A percentile compares a stretch with the other conserved stretches of the same genome.
Conservation (phyloP, 2,329 filamentous ascomycete genomes). For the Cercospora sp. region DNA sequence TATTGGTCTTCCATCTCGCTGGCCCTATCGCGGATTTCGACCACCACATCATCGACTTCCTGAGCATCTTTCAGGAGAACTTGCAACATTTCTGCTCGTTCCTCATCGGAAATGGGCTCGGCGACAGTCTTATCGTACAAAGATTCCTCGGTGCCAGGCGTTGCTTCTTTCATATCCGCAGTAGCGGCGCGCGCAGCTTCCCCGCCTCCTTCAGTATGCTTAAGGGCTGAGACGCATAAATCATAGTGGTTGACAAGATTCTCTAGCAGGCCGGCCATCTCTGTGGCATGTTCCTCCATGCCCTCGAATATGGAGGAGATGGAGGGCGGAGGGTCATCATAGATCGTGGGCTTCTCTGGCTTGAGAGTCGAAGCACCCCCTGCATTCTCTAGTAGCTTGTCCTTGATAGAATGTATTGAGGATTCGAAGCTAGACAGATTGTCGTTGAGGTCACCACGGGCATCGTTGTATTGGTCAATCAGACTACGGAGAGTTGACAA, state of each 20-base stretch:
- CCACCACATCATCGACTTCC: constrained; percentile 63
- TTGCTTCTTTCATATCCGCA: constrained; percentile 35
- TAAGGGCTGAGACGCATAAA: constrained; percentile 85
- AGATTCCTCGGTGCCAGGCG: constrained; percentile 55
- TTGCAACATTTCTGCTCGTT: constrained; percentile 78
- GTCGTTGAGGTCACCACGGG: constrained; percentile 59
- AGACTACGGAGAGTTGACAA: constrained; percentile 67
- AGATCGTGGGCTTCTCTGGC: constrained; percentile 37
- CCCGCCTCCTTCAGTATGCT: constrained; percentile 71
- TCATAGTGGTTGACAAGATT: constrained; percentile 88
- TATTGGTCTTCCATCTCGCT: constrained; percentile 74
- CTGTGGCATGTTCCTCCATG: constrained; percentile 72
- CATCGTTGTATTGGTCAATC: constrained; percentile 69
- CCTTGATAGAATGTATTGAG: constrained; percentile 48
- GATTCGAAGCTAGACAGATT: constrained; percentile 69
- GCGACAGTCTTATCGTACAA: constrained; percentile 55
- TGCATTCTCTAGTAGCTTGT: constrained; percentile 17
- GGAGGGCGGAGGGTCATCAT: constrained; percentile 32
- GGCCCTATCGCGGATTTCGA: constrained; percentile 71
- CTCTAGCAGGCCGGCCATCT: constrained; percentile 78
- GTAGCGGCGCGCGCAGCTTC: constrained; percentile 47
- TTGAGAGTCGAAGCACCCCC: constrained; percentile 13
- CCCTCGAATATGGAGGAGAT: constrained; percentile 51
- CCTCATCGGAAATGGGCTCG: constrained; percentile 70
- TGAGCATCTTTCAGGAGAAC: constrained; percentile 71